phyloP scores from a whole-genome alignment of 805 yeast genomes.

The Ogataea minuta region DNA sequence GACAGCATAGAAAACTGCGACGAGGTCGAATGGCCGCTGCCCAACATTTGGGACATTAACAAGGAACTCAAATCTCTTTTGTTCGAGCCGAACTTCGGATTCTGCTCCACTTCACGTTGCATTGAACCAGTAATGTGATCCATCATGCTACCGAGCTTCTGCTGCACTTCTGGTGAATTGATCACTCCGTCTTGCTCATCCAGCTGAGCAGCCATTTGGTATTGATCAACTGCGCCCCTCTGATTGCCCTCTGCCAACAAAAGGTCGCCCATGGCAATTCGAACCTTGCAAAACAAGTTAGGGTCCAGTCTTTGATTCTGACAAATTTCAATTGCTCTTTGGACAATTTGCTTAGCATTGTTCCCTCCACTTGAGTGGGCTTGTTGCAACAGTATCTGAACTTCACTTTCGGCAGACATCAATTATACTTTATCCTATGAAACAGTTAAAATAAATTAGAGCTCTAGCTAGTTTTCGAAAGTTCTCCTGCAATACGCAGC shows the following conservation, averaged over 20 bases:
- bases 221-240: slow-evolving; percentile 29
- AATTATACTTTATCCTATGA: background rate
- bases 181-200: slow-evolving; percentile 34
- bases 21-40: slow-evolving; percentile 28
- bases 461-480: background rate
- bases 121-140: slow-evolving; percentile 23
- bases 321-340: slow-evolving; percentile 23
- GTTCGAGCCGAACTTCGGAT: slow-evolving; percentile 23
- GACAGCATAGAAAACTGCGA: slow-evolving; percentile 29
- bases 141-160: slow-evolving; percentile 26
- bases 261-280: slow-evolving; percentile 30
- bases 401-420: slow-evolving; percentile 24
- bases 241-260: slow-evolving; percentile 24
- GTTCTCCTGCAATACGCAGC: slow-evolving; percentile 7
- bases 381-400: slow-evolving; percentile 21
- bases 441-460: background rate
- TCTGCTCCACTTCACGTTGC: slow-evolving; percentile 24
- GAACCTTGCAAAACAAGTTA: slow-evolving; percentile 27
- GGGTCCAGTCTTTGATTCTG: slow-evolving; percentile 25
- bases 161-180: slow-evolving; percentile 32
- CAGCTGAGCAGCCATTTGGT: slow-evolving; percentile 30
- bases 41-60: slow-evolving; percentile 27
- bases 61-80: slow-evolving; percentile 32
- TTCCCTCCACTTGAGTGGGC: slow-evolving; percentile 13
- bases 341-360: slow-evolving; percentile 20